Conservation (phyloP, 164 flowering plant genomes). For the Protea cynaroides region DNA sequence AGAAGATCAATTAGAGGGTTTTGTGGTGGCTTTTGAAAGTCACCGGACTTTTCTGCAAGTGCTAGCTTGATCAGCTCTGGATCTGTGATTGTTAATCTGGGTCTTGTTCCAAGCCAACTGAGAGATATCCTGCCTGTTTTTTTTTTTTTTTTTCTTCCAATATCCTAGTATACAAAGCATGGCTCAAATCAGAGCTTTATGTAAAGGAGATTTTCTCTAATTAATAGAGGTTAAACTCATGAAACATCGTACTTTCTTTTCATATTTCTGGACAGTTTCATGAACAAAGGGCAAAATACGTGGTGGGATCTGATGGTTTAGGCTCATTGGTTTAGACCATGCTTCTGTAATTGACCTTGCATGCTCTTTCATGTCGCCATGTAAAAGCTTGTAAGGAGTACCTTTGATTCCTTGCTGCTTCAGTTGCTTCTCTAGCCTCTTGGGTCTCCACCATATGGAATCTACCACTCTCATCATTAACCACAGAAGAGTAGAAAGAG, state of each 20-base stretch:
- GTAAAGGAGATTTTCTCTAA: too few species aligned
- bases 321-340: slow-evolving; percentile 33
- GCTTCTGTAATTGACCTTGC: slow-evolving; percentile 25
- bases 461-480: slow-evolving; percentile 14
- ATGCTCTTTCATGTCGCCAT: slow-evolving; percentile 37
- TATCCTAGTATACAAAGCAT: too few species aligned
- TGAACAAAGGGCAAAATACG: slow-evolving; percentile 26
- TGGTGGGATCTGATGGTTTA: slow-evolving; percentile 30
- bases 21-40: slow-evolving; percentile 31
- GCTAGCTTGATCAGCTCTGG: slow-evolving; percentile 34
- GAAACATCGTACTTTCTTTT: slow-evolving; percentile 9
- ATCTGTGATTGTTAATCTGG: slow-evolving; percentile 35
- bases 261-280: slow-evolving; percentile 30
- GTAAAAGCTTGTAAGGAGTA: slow-evolving; percentile 30
- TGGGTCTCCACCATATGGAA: slow-evolving; percentile 47
- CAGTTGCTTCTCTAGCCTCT: slow-evolving; percentile 25
- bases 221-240: neutral
- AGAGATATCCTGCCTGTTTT: slow-evolving; percentile 34
- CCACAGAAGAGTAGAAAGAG: slow-evolving; percentile 3
- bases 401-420: slow-evolving; percentile 43
- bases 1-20: slow-evolving; percentile 29
- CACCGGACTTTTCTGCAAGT: slow-evolving; percentile 27
- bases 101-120: slow-evolving; percentile 32
- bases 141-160: too few species aligned
- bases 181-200: too few species aligned